Percentiles rank a stretch among this genome's conserved stretches.
Conservation (phyloP, 1,284 basidiomycete genomes). For the Coriolopsis trogii region DNA sequence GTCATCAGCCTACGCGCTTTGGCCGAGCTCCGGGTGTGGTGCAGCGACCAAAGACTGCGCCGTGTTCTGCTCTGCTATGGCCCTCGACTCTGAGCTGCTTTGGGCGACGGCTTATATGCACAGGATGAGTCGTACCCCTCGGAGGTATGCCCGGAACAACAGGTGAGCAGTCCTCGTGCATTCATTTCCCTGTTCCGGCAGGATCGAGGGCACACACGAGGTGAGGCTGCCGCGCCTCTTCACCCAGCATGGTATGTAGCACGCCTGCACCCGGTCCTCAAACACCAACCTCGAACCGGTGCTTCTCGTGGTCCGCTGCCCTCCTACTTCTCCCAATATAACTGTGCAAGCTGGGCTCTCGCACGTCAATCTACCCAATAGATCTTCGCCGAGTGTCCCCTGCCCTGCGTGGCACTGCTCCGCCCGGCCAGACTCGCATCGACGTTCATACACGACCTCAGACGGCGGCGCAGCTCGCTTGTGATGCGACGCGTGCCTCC, state of each 20-base stretch:
- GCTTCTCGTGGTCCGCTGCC: no score
- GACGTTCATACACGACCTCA: neutral
- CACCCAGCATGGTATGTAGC: neutral
- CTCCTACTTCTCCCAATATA: neutral
- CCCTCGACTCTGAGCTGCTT: no score
- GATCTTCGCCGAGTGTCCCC: neutral
- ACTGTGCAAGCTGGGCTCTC: no score
- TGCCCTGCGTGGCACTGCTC: neutral
- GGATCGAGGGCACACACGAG: slow-evolving; percentile 19
- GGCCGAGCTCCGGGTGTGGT: no score
- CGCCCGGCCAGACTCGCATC: neutral
- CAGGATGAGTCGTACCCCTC: no score
- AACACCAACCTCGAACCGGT: no score
- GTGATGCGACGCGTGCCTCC: slow-evolving; percentile 2
- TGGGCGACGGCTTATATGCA: no score
- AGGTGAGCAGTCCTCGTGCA: slow-evolving; percentile 13
- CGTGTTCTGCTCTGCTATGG: no score
- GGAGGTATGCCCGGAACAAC: neutral
- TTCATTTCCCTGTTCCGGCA: neutral
- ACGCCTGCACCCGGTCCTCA: neutral
- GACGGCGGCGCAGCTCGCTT: slow-evolving; percentile 1
- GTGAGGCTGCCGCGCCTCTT: neutral
- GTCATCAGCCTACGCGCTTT: no score
- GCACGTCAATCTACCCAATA: neutral
- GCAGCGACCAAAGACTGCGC: no score